Conservation (phyloP, 805 yeast genomes). For the Metschnikowia shivogae region DNA sequence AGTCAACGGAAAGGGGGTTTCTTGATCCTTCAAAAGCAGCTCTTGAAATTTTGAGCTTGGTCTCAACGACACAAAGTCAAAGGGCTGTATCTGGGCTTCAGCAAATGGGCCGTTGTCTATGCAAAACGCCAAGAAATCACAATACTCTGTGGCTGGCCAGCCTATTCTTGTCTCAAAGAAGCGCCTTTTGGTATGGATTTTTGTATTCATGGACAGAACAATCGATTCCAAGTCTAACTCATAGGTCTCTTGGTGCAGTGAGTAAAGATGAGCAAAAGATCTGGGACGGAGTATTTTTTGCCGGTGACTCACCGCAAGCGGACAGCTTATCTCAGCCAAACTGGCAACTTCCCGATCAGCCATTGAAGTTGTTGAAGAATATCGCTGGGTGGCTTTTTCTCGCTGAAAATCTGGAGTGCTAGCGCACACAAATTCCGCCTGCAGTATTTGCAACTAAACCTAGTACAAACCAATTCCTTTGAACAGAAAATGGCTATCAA, state of each 20-base stretch:
- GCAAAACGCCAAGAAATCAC: neutral
- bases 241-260: constrained; percentile 1
- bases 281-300: constrained; percentile 1
- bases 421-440: neutral
- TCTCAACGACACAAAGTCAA: constrained; percentile 6
- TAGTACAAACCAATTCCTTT: neutral
- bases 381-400: neutral
- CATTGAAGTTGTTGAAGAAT: neutral
- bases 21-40: neutral
- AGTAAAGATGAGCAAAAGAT: constrained; percentile 1
- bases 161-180: neutral
- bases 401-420: neutral
- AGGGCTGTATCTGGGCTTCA: constrained; percentile 5
- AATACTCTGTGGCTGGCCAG: neutral
- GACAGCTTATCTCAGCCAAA: constrained; percentile 1
- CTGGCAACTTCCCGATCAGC: constrained; percentile 7
- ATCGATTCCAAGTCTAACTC: constrained; percentile 6
- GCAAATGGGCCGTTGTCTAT: neutral
- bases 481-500: constrained; percentile 8
- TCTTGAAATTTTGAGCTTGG: neutral
- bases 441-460: constrained; percentile 1
- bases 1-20: neutral
- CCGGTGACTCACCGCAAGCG: constrained; percentile 2
- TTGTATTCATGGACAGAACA: constrained; percentile 5
- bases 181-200: constrained; percentile 1